Percentiles rank a stretch among this genome's conserved stretches.
These are phyloP conservation scores for Ceratocystis smalleyi DNA, from an alignment of 2,329 filamentous ascomycete genomes.

Conservation along the genomic window DNA sequence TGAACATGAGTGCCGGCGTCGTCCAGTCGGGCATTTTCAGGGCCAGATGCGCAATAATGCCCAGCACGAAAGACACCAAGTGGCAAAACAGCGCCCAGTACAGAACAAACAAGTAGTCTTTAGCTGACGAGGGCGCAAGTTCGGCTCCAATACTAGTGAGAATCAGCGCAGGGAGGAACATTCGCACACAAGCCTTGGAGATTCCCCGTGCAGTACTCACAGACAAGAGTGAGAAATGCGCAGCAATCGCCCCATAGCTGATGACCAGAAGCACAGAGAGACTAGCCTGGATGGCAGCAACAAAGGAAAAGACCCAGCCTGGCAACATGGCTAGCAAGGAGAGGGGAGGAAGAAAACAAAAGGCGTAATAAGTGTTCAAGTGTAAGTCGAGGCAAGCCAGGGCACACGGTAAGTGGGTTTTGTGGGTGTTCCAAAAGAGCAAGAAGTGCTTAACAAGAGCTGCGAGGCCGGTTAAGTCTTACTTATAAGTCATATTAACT, in stretches of 20 bases:
- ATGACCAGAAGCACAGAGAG: conserved; percentile 34
- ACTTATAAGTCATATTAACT: not conserved
- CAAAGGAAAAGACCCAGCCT: conserved; percentile 22
- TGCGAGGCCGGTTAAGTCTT: not conserved
- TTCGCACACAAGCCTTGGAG: conserved; percentile 32
- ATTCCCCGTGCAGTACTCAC: conserved; percentile 26
- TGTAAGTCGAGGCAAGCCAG: not conserved
- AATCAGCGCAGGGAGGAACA: conserved; percentile 33
- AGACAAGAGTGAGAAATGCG: conserved; percentile 27
- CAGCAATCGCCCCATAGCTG: conserved; percentile 29
- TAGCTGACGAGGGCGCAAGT: conserved; percentile 21
- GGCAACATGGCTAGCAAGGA: not conserved
- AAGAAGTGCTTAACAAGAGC: not conserved
- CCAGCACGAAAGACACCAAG: conserved; percentile 27
- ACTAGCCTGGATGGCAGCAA: conserved; percentile 32
- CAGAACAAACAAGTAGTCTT: conserved; percentile 26
- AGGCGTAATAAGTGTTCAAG: not conserved
- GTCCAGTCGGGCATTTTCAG: conserved; percentile 33
- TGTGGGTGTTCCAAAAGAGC: not conserved
- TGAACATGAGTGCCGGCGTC: conserved; percentile 32
- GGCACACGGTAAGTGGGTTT: not conserved
- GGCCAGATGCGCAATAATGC: conserved; percentile 24
- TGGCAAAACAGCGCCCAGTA: conserved; percentile 22
- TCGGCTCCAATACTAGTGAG: conserved; percentile 32
- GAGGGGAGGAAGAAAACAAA: not conserved